Evolutionary conservation across 805 yeast genomes (phyloP).

Genomic region (Yamadazyma sp.): DNA sequence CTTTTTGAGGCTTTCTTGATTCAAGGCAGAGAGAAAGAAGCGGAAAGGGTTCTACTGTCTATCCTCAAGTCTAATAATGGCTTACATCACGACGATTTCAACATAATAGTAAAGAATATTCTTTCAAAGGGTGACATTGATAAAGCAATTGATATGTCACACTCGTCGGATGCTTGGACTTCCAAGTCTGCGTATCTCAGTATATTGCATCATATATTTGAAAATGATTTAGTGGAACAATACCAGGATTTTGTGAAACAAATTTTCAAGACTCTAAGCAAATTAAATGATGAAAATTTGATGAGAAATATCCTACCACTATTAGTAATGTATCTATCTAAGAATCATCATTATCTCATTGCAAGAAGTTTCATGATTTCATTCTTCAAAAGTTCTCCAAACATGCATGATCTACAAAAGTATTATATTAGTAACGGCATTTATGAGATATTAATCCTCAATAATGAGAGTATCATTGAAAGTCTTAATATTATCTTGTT

Average conservation of each 20-base stretch:
- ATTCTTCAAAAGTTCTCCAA: background rate
- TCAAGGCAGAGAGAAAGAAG: slow-evolving; percentile 24
- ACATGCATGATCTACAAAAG: slow-evolving; percentile 4
- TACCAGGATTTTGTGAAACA: slow-evolving; percentile 6
- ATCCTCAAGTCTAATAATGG: slow-evolving; percentile 29
- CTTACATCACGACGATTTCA: slow-evolving; percentile 23
- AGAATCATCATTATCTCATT: slow-evolving; percentile 1
- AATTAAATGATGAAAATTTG: slow-evolving; percentile 1
- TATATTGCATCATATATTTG: slow-evolving; percentile 16
- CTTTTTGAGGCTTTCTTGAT: slow-evolving; percentile 27
- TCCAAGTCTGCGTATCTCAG: slow-evolving; percentile 25
- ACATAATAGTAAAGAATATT: slow-evolving; percentile 23
- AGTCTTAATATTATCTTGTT: slow-evolving; percentile 21
- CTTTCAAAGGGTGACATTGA: slow-evolving; percentile 23
- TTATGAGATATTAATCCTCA: slow-evolving; percentile 4
- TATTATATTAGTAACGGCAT: slow-evolving; percentile 5
- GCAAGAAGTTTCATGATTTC: slow-evolving; percentile 2
- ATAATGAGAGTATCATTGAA: slow-evolving; percentile 13
- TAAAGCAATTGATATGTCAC: slow-evolving; percentile 23
- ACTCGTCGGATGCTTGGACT: slow-evolving; percentile 15
- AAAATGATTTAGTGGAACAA: background rate
- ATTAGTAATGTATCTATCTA: slow-evolving; percentile 5
- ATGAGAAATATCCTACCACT: slow-evolving; percentile 5
- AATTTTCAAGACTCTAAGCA: slow-evolving; percentile 3
- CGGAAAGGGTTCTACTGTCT: slow-evolving; percentile 26